Percentiles rank a stretch among this genome's conserved stretches.
These are phyloP conservation scores for Colletotrichum coccodes DNA, from an alignment of 2,329 filamentous ascomycete species.

Conservation along the genomic window DNA sequence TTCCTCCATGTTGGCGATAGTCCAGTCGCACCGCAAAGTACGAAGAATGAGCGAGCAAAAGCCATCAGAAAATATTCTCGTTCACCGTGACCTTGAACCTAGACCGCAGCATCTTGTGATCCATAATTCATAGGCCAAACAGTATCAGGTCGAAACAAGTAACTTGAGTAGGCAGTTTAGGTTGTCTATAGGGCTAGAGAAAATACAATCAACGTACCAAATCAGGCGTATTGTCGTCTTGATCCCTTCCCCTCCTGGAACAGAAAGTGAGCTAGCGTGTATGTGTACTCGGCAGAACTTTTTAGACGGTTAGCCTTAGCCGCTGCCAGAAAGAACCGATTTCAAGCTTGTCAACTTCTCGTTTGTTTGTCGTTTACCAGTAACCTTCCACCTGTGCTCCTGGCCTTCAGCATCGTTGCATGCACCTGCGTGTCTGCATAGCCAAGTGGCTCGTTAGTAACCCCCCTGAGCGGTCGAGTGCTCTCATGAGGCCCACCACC, in stretches of 20 bases:
- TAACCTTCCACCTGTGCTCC: background rate
- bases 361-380: background rate
- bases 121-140: background rate
- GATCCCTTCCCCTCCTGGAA: background rate
- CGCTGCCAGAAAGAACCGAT: conserved; percentile 34
- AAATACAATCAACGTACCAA: conserved; percentile 16
- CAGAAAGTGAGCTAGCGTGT: background rate
- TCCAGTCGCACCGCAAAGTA: background rate
- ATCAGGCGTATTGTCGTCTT: conserved; percentile 3
- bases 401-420: background rate
- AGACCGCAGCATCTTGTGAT: background rate
- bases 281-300: conserved; percentile 26
- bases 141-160: background rate
- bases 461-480: background rate
- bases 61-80: background rate
- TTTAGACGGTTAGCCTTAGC: conserved; percentile 44
- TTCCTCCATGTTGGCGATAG: background rate
- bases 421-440: background rate
- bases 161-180: background rate
- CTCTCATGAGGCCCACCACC: background rate
- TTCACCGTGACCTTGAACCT: background rate
- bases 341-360: conserved; percentile 48
- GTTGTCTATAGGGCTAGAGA: conserved; percentile 8
- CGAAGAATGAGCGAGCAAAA: background rate
- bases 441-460: background rate